A percentile compares a stretch with the other conserved stretches of the same genome.
Conservation (phyloP, 345 rosid species). For the Aethionema arabicum region DNA sequence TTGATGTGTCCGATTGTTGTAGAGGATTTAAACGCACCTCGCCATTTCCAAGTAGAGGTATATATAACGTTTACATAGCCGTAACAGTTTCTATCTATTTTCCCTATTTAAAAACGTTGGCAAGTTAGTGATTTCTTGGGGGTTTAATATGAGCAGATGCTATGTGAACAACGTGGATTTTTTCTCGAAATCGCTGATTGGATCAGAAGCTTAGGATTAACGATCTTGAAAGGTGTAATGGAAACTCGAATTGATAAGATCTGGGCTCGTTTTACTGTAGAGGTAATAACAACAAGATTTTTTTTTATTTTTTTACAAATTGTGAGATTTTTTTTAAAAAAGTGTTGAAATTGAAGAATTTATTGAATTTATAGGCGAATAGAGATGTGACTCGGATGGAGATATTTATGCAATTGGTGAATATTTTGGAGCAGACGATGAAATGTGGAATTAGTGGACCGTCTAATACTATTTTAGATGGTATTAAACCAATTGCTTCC, state of each 20-base stretch:
- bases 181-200: constrained; percentile 92
- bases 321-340: background rate
- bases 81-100: background rate
- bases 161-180: constrained; percentile 91
- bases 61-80: background rate
- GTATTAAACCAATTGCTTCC: constrained; percentile 47
- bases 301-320: background rate
- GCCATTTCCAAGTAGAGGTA: constrained; percentile 95
- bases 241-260: constrained; percentile 79
- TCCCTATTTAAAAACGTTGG: constrained; percentile 1
- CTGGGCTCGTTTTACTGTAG: constrained; percentile 89
- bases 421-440: constrained; percentile 70
- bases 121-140: background rate
- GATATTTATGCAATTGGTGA: constrained; percentile 83
- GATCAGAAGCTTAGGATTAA: constrained; percentile 84
- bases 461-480: constrained; percentile 46
- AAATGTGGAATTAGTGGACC: constrained; percentile 45
- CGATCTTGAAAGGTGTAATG: constrained; percentile 91
- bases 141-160: constrained; percentile 52
- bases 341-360: constrained; percentile 1
- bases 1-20: constrained; percentile 90
- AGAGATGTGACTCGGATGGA: constrained; percentile 93
- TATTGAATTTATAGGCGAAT: constrained; percentile 57
- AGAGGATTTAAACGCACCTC: constrained; percentile 88
- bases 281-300: constrained; percentile 47